phyloP scores from a whole-genome alignment of 345 rosid species.

The Syzygium aromaticum region DNA sequence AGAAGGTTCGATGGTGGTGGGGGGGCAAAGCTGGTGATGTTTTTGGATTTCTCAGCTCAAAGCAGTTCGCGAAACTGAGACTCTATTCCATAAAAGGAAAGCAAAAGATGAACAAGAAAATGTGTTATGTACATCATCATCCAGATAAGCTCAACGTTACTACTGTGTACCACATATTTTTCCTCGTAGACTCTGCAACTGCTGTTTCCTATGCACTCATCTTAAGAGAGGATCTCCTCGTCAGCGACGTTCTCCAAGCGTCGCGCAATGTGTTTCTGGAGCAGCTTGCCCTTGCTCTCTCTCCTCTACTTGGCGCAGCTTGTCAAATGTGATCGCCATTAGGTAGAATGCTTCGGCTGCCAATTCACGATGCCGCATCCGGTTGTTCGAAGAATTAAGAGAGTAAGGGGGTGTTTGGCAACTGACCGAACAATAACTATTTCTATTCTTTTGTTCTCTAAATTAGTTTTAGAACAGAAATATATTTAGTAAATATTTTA shows the following conservation, averaged over 20 bases:
- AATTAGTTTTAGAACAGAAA: too few species aligned
- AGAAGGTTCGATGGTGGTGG: too few species aligned
- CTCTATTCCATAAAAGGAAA: too few species aligned
- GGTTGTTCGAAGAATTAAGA: not conserved
- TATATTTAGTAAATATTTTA: too few species aligned
- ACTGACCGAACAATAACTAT: too few species aligned
- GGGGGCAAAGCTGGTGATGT: not conserved
- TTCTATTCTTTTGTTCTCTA: too few species aligned
- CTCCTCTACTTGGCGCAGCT: slow-evolving; percentile 43
- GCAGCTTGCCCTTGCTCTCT: slow-evolving; percentile 67
- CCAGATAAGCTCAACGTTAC: not conserved
- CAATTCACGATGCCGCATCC: slow-evolving; percentile 69
- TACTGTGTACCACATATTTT: not conserved
- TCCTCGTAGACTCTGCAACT: not conserved
- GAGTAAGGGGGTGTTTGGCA: too few species aligned
- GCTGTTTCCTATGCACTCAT: not conserved
- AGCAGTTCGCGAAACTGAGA: too few species aligned
- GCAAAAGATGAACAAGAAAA: not conserved
- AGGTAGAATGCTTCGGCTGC: slow-evolving; percentile 76
- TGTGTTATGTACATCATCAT: not conserved
- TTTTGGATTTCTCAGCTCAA: too few species aligned
- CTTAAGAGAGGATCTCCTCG: slow-evolving; percentile 23
- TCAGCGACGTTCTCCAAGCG: slow-evolving; percentile 57
- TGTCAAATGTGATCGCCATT: slow-evolving; percentile 60
- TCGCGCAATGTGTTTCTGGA: slow-evolving; percentile 50